Base-by-base conservation (phyloP, 1,139 yeast species). In the Saccharomyces hybrid region DNA sequence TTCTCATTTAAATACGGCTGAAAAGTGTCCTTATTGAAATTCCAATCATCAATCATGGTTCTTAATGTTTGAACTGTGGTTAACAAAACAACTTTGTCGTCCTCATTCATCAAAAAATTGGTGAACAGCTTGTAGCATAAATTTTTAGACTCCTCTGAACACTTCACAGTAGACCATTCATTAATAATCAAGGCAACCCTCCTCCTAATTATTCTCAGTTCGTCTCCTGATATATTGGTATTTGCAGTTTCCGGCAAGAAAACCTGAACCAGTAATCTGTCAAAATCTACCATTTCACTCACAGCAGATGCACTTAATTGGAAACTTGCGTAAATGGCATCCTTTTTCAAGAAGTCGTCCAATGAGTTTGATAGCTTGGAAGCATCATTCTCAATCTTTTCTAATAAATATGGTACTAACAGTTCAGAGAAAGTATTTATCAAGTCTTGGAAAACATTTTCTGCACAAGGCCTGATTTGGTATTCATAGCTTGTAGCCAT, bases 401-500 rank as follows among this genome's bases (percentile, higher is more conserved):
- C 75, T 62, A 88, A 70, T 3, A 91, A 75, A 59, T 81, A 83
- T 1, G 80, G 83, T 0, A 83, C 79, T 38, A 86, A 74, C n/a
- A 77, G 70, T 16, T 79, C 81, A 52, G 83, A 83, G 69, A 86
- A 88, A 58, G 78, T 78, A 48, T 78, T 76, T 47, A 88, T 78
- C 57, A 93, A 71, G 64, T 87, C 95, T 58, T 84, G 88, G 65
- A 84, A 91, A 60, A 89, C 83, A 62, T 84, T 83, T 61, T 90
- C 97, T 0, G 96, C 90, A 69, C 97, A 88, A 2, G 95, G 91
- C 53, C 96, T 77, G 5, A 90, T 78, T 65, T 88, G 93, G 65
- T 76, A 89, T 65, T 91, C 97, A 83, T 89, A 89, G 62, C 88
- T 84, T 6, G 83, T 76, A 47, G 85, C 80, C 55, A 84, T 74